Evolutionary conservation across 208 protist species (phyloP), one percentile per base, ranked within the genome.

Genomic region (Angomonas desouzai): DNA sequence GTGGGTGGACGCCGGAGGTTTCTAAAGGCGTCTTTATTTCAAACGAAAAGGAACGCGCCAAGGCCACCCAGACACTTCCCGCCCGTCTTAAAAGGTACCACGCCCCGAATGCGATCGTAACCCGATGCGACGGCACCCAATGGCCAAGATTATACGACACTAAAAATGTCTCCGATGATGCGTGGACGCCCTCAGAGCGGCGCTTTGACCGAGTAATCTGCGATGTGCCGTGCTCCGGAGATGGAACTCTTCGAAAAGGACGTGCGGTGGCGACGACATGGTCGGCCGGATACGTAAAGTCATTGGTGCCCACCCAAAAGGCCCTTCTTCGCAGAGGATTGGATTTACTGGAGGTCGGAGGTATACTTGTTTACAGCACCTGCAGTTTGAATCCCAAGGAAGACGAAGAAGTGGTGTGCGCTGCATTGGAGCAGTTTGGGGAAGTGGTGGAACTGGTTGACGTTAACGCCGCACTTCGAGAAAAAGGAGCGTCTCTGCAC

Each of bases 361-460:
- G 97, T 32, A 68, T 92, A 28, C 80, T 98, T 23, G 97, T 98
- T 3, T 99, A 99, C 83, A 98, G 93, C 59, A 98, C 97, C 13
- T 99, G 97, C 76, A 97, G 92, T 55, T 72, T 98, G 51, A 98
- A 98, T 65, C 97, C 97, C 27, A 91, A 98, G 64, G 97, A 99
- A 74, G 89, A 98, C 60, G 97, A 99, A 73, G 94, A 97, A 56
- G 95, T 98, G 43, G 92, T 99, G 9, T 89, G 82, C 43, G 73
- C 83, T 2, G 89, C 64, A 0, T 70, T 97, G 40, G 85, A 91
- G 55, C 60, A 86, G 23, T 93, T 92, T 62, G 70, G 74, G 36
- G 81, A 90, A 66, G 63, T 69, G 20, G 87, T 96, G 18, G 87
- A 94, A 68, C 67, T 97, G 9, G n/a, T 95, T 20, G 87, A 95